Conservation (phyloP, 306 rosid genomes). For the Medicago ruthenica region DNA sequence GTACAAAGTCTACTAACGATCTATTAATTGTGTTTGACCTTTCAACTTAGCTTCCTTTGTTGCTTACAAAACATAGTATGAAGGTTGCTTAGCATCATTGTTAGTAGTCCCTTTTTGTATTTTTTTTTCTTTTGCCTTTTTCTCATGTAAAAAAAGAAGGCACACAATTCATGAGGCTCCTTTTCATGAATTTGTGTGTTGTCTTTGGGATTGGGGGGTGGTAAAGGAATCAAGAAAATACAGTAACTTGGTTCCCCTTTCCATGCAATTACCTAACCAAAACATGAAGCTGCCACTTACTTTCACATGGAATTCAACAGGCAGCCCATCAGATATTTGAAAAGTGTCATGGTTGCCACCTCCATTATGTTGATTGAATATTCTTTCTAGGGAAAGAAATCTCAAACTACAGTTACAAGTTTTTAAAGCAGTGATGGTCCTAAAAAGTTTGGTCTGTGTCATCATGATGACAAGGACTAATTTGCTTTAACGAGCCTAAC, state of each 20-base stretch:
- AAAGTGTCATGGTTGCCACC: slow-evolving; percentile 39
- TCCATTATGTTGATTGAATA: slow-evolving; percentile 33
- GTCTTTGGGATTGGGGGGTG: slow-evolving; percentile 5
- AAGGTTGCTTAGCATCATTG: too few species aligned
- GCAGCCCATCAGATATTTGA: neutral
- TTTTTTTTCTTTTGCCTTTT: too few species aligned
- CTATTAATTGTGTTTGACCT: too few species aligned
- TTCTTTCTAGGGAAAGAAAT: slow-evolving; percentile 35
- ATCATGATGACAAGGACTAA: neutral
- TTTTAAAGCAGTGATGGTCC: slow-evolving; percentile 13
- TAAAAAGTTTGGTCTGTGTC: slow-evolving; percentile 30
- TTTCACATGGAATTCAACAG: slow-evolving; percentile 33
- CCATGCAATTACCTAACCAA: slow-evolving; percentile 31
- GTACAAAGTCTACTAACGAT: too few species aligned
- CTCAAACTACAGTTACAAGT: neutral
- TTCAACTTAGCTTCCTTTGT: too few species aligned
- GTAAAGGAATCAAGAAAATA: neutral
- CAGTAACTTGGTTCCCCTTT: neutral
- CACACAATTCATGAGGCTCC: neutral
- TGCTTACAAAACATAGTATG: too few species aligned
- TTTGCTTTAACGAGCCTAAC: slow-evolving; percentile 21
- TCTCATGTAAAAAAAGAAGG: too few species aligned
- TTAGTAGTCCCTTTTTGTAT: too few species aligned
- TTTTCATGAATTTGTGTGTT: neutral
- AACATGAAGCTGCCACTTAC: neutral